phyloP scores from a whole-genome alignment of 2,329 filamentous ascomycete species.

The Fusarium decemcellulare region DNA sequence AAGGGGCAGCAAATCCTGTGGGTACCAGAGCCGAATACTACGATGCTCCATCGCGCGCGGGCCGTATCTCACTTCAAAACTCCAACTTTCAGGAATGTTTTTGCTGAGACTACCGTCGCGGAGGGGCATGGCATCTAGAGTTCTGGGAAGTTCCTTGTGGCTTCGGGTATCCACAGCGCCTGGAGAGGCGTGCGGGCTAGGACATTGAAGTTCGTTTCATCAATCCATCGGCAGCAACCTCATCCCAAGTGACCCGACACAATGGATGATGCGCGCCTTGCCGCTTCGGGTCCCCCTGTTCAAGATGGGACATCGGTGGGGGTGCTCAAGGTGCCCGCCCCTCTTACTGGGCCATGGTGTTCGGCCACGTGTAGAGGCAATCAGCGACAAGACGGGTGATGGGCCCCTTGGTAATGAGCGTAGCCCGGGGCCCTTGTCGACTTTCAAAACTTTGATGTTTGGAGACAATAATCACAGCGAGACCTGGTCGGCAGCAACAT shows the following conservation, averaged over 20 bases:
- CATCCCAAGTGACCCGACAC: constrained; percentile 45
- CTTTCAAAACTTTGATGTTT: constrained; percentile 5
- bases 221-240: constrained; percentile 29
- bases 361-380: constrained; percentile 45
- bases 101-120: not conserved
- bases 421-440: constrained; percentile 16
- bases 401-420: constrained; percentile 9
- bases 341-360: constrained; percentile 24
- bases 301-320: constrained; percentile 22
- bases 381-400: constrained; percentile 21
- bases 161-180: constrained; percentile 12
- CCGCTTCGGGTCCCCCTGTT: constrained; percentile 42
- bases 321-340: constrained; percentile 31
- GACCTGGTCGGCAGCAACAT: not conserved
- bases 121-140: not conserved
- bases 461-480: constrained; percentile 1
- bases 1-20: constrained; percentile 11
- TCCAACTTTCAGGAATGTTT: constrained; percentile 13
- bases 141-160: constrained; percentile 29
- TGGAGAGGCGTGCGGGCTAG: constrained; percentile 25
- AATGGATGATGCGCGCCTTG: constrained; percentile 49
- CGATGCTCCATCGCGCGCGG: constrained; percentile 18
- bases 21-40: constrained; percentile 25
- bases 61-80: constrained; percentile 29
- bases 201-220: constrained; percentile 34